Base-by-base conservation (phyloP, 2,329 filamentous ascomycete species). In the Huntiella abstrusa region DNA sequence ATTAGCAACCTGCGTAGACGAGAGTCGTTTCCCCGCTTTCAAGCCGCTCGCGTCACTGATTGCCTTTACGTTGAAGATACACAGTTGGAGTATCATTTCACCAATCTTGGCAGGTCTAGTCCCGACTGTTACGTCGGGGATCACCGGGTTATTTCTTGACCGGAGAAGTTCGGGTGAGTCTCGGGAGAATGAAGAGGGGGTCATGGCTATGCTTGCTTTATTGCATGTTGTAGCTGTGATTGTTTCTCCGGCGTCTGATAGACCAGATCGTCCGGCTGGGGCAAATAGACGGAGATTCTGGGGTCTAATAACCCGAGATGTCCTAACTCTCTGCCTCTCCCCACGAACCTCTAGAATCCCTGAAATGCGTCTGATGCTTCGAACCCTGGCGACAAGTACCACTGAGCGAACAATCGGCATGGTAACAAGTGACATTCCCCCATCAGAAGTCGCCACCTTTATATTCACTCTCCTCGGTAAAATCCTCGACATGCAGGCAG, bases 1-100 rank as follows among this genome's bases (percentile, higher is more conserved):
- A 11, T 88, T 83, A 82, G 66, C 67, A 12, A 69, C 67, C 15
- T 86, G 82, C 56, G 61, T 78, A 5, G 64, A 70, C 8, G 80
- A 87, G 53, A 65, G 67, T 52, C 64, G 74, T 59, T 74, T 76
- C 55, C 63, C 65, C 8, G 79, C 82, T 0, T 66, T 86, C 36
- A 71, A 71, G 51, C 66, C 83, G 34, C 62, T 88, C 3, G 63
- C 81, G 16, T 71, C 78, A 16, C 64, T 83, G 33, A 56, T 85
- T 10, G 66, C 70, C 10, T 78, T 80, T 51, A 71, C 77, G 1
- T 61, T 86, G 4, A 69, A 75, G 40, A 64, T 75, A 3, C 71
- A 83, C 55, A 71, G 75, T 0, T 63, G 68, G 2, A 64, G 67
- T 5, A 69, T 79, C 10, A 73, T 73, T 2, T 69, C 75, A 0